phyloP scores from a whole-genome alignment of 768 basidiomycete genomes.

The Lactifluus piperatus region DNA sequence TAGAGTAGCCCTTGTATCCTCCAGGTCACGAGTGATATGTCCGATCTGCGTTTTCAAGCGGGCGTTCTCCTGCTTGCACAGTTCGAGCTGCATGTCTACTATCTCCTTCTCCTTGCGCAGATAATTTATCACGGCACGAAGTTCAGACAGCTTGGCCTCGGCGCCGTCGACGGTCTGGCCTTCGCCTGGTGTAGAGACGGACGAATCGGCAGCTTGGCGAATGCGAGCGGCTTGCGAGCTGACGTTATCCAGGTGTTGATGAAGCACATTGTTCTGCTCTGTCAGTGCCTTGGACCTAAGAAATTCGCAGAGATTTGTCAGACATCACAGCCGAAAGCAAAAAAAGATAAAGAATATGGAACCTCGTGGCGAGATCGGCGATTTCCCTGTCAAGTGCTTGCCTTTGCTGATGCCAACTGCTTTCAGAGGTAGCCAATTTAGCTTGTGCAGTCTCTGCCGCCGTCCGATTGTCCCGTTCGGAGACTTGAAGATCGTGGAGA shows the following conservation, averaged over 20 bases:
- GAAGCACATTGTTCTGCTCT: constrained; percentile 67
- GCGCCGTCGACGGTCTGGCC: constrained; percentile 40
- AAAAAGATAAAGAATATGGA: constrained; percentile 15
- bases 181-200: constrained; percentile 36
- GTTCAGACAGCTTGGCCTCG: constrained; percentile 59
- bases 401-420: constrained; percentile 75
- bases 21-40: constrained; percentile 55
- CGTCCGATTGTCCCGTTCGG: constrained; percentile 49
- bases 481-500: constrained; percentile 40
- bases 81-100: constrained; percentile 77
- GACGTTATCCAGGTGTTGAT: constrained; percentile 78
- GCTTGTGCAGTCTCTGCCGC: constrained; percentile 67
- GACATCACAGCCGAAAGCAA: background rate
- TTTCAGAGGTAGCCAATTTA: constrained; percentile 62
- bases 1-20: constrained; percentile 60
- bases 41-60: constrained; percentile 71
- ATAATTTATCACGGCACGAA: constrained; percentile 73
- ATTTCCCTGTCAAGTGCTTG: constrained; percentile 73
- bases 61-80: constrained; percentile 68
- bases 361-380: constrained; percentile 63
- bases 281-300: constrained; percentile 63
- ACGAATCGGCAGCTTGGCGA: constrained; percentile 49
- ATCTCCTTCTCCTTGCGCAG: constrained; percentile 89
- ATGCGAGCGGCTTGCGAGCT: constrained; percentile 79
- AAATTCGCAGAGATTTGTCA: background rate